Conservation (phyloP, 441 rosid genomes). For the Adansonia gregorii region DNA sequence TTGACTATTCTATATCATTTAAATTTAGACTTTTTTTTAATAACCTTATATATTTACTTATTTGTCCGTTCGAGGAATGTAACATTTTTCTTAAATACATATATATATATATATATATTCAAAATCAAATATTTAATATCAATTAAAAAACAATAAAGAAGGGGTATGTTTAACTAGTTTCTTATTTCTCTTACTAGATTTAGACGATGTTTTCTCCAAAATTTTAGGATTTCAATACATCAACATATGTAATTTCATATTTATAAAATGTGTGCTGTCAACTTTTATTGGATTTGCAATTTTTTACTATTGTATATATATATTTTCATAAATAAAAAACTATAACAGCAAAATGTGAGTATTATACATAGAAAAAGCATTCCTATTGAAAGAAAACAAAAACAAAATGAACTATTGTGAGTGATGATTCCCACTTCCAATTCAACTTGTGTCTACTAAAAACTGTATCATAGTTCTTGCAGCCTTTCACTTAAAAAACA, state of each 20-base stretch:
- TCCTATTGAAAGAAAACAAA: not conserved
- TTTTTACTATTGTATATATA: not conserved
- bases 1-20: not conserved
- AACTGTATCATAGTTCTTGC: not conserved
- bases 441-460: not conserved
- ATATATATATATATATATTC: not conserved
- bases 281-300: not conserved
- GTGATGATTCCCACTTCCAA: not conserved
- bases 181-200: not conserved
- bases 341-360: not conserved
- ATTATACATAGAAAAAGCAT: not conserved
- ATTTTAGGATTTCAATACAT: not conserved
- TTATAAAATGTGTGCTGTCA: not conserved
- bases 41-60: not conserved
- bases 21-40: not conserved
- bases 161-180: not conserved
- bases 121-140: not conserved
- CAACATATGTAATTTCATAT: not conserved
- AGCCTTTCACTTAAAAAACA: not conserved
- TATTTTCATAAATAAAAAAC: not conserved
- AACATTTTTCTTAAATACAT: not conserved
- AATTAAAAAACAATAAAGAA: not conserved
- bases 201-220: not conserved
- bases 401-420: not conserved
- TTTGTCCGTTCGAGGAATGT: not conserved